These are phyloP conservation scores for Tarenaya hassleriana DNA, from an alignment of 345 rosid genomes.

Conservation along the genomic window DNA sequence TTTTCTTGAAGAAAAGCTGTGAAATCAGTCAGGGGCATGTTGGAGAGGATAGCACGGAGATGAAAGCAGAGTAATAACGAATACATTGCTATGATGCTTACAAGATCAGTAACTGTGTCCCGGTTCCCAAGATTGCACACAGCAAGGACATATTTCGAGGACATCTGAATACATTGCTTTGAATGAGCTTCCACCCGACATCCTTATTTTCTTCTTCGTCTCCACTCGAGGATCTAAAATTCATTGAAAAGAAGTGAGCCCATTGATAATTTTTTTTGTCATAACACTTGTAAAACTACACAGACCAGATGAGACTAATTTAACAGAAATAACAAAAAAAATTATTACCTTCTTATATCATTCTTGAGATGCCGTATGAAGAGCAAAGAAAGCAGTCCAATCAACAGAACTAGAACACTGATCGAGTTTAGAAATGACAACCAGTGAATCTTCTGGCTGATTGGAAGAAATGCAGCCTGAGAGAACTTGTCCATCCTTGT, in stretches of 20 bases:
- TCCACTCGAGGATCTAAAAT: constrained; percentile 46
- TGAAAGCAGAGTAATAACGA: neutral
- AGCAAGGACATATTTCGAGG: constrained; percentile 64
- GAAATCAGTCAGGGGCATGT: no score
- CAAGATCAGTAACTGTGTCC: constrained; percentile 67
- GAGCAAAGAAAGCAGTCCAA: constrained; percentile 51
- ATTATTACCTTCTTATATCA: constrained; percentile 53
- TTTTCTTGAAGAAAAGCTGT: no score
- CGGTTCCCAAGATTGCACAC: constrained; percentile 66
- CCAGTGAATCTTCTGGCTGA: constrained; percentile 54
- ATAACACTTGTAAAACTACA: constrained; percentile 12
- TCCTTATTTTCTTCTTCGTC: constrained; percentile 76
- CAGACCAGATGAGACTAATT: no score
- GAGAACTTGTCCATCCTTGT: constrained; percentile 64
- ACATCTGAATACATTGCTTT: constrained; percentile 61
- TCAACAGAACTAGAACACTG: constrained; percentile 41
- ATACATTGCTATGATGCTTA: constrained; percentile 35
- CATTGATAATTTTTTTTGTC: neutral
- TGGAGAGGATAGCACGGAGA: neutral
- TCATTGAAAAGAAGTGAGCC: constrained; percentile 15
- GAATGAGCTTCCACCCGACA: constrained; percentile 72
- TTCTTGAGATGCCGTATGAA: constrained; percentile 59
- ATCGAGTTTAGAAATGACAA: constrained; percentile 62
- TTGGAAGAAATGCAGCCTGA: constrained; percentile 42
- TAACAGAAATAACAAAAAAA: constrained; percentile 3